Base-by-base conservation (phyloP, 345 rosid genomes). In the Cardamine occulta region DNA sequence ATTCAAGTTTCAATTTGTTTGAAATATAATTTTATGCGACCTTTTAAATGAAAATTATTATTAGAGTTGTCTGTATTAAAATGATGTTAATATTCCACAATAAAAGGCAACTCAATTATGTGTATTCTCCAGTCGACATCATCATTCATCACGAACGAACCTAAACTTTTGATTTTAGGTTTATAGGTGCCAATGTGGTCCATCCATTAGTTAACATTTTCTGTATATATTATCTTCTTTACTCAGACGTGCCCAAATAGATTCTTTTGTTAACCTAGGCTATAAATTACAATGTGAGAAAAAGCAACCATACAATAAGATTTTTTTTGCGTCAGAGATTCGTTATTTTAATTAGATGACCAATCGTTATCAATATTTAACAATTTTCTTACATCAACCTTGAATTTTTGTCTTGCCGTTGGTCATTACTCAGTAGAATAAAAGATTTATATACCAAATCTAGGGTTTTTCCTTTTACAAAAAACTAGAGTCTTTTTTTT, bases 111-210 rank as follows among this genome's bases (percentile, higher is more conserved):
- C 66, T 74, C 72, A 55, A n/a, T 32, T 28, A 74, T 55, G 57
- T n/a, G 26, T 14, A 24, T 65, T 23, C n/a, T 73, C 39, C 64
- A 23, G 49, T 74, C 72, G 7, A 74, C 77, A 31, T 73, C 56
- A 8, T 29, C 35, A 64, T 60, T 54, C 35, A 24, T 31, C 49
- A 56, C 37, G 72, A 74, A 45, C 57, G 66, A 65, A 57, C 29
- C 59, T 34, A 66, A 3, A 56, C 18, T 66, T 65, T 32, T 47
- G 32, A 17, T 15, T 15, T 21, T 55, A 74, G 78, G 72, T 65
- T 74, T 65, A 56, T 65, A 23, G 72, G 76, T 63, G 63, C 24
- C 19, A 73, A 10, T 54, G 77, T 73, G 63, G 77, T 63, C 70
- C 70, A 70, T 45, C 18, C 74, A 8, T 18, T 26, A 7, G 26